A percentile compares a stretch with the other conserved stretches of the same genome.
These are phyloP conservation scores for Pelargonium fulgidum DNA, from an alignment of 441 rosid genomes.

Conservation along the genomic window DNA sequence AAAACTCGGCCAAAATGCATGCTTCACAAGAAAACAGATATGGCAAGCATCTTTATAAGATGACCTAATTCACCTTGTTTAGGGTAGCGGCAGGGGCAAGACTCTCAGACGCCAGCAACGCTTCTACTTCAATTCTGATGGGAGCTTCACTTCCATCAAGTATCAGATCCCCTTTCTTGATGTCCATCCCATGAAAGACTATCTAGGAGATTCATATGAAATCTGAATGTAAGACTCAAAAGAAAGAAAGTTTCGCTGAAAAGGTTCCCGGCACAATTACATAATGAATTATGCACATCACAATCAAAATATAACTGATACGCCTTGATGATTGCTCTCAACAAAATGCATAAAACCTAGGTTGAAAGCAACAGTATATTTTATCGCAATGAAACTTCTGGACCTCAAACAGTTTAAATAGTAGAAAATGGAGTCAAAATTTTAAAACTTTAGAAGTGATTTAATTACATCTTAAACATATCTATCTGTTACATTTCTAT, in stretches of 20 bases:
- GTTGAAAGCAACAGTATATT: background rate
- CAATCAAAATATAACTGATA: slow-evolving; percentile 1
- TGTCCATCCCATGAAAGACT: slow-evolving; percentile 71
- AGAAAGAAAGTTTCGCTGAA: slow-evolving; percentile 7
- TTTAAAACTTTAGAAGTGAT: background rate
- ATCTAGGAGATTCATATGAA: slow-evolving; percentile 38
- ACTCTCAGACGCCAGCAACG: slow-evolving; percentile 66
- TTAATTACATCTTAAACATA: background rate
- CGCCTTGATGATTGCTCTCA: background rate
- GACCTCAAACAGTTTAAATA: background rate
- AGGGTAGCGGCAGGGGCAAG: slow-evolving; percentile 69
- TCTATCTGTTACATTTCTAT: background rate
- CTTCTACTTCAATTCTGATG: slow-evolving; percentile 69
- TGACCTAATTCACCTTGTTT: slow-evolving; percentile 51
- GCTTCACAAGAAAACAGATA: slow-evolving; percentile 14
- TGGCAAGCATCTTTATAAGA: slow-evolving; percentile 2
- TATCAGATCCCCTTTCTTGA: slow-evolving; percentile 64
- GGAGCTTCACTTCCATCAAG: slow-evolving; percentile 99
- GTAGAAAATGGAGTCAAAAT: background rate
- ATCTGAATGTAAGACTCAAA: slow-evolving; percentile 19
- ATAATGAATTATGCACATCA: background rate
- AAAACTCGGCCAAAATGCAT: slow-evolving; percentile 7
- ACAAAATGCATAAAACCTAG: background rate
- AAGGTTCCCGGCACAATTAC: background rate
- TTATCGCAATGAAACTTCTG: background rate